Percentiles rank a stretch among this genome's conserved stretches.
These are phyloP conservation scores for Vitis rupestris DNA, from an alignment of 164 flowering plant genomes.

Conservation along the genomic window DNA sequence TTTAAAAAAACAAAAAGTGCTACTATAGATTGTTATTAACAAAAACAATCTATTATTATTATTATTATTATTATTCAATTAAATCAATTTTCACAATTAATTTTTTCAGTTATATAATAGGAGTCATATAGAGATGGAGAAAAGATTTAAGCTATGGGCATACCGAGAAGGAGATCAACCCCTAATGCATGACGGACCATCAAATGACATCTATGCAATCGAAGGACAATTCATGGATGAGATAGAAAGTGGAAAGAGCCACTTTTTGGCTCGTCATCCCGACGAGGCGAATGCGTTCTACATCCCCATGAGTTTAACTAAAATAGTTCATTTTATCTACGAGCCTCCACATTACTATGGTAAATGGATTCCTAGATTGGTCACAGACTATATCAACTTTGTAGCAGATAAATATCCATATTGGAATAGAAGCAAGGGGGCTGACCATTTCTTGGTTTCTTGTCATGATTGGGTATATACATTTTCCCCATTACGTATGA, in stretches of 20 bases:
- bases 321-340: background rate
- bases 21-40: too few species aligned
- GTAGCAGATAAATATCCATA: constrained; percentile 4
- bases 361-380: background rate
- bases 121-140: constrained; percentile 15
- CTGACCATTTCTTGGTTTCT: constrained; percentile 11
- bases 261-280: background rate
- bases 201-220: constrained; percentile 6
- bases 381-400: background rate
- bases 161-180: constrained; percentile 13
- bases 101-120: background rate
- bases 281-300: constrained; percentile 9
- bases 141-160: constrained; percentile 8
- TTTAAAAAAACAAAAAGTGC: too few species aligned
- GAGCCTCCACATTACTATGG: background rate
- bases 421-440: constrained; percentile 8
- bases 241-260: constrained; percentile 3
- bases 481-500: background rate
- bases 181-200: constrained; percentile 3
- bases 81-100: too few species aligned
- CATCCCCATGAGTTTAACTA: constrained; percentile 5
- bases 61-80: too few species aligned
- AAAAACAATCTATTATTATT: too few species aligned
- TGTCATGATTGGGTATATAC: constrained; percentile 15
- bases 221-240: constrained; percentile 12